These are phyloP conservation scores for Porodaedalea pini DNA, from an alignment of 1,284 basidiomycete genomes.

Conservation along the genomic window DNA sequence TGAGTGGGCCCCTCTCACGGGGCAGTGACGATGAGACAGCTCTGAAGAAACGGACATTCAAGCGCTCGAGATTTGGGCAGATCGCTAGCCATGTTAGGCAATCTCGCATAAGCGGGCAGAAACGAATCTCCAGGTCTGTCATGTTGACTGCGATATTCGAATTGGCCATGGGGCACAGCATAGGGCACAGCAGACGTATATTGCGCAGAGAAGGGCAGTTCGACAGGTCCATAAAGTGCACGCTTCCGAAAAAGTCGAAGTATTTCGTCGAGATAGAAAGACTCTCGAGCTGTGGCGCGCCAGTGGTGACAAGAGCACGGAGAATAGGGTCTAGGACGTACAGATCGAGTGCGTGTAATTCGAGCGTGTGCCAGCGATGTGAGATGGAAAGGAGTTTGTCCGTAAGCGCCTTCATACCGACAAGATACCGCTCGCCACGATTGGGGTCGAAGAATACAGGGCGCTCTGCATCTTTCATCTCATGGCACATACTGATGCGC, in stretches of 20 bases:
- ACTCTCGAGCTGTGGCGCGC: constrained; percentile 14
- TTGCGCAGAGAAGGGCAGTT: constrained; percentile 11
- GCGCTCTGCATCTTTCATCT: constrained; percentile 10
- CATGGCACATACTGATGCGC: constrained; percentile 10
- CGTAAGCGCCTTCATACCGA: constrained; percentile 13
- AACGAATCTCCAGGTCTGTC: constrained; percentile 12
- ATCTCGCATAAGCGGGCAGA: constrained; percentile 10
- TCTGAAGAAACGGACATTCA: constrained; percentile 12
- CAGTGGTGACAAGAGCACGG: constrained; percentile 6
- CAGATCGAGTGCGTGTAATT: constrained; percentile 13
- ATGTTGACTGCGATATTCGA: constrained; percentile 3
- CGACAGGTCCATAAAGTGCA: constrained; percentile 11
- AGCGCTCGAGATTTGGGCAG: constrained; percentile 11
- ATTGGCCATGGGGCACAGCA: constrained; percentile 6
- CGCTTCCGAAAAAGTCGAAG: constrained; percentile 15
- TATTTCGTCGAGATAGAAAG: constrained; percentile 17
- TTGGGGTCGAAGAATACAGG: constrained; percentile 13
- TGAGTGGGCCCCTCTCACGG: not conserved
- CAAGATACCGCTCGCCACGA: constrained; percentile 7
- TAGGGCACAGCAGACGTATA: constrained; percentile 12
- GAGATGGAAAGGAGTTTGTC: constrained; percentile 13
- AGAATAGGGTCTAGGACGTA: constrained; percentile 14
- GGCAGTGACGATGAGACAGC: not conserved
- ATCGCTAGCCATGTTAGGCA: constrained; percentile 15
- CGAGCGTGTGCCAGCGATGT: constrained; percentile 12